Conservation (phyloP, 495 filamentous ascomycete species). For the Neurospora sp. region DNA sequence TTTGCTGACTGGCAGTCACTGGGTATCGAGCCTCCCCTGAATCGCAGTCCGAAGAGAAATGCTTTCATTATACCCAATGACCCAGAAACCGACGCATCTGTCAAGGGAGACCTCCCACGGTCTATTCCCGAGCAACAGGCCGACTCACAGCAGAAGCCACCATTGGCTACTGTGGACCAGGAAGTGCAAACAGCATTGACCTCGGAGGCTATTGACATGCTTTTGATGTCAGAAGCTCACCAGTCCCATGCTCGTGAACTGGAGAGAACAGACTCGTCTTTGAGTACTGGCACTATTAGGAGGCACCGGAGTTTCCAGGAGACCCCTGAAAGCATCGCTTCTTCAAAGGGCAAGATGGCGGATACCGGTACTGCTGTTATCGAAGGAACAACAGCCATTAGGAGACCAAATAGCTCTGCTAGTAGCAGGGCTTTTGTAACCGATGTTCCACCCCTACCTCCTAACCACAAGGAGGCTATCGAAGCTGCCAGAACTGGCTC, state of each 20-base stretch:
- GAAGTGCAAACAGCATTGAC: conserved; percentile 67
- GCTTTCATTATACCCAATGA: conserved; percentile 39
- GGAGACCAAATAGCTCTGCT: conserved; percentile 58
- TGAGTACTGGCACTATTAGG: conserved; percentile 23
- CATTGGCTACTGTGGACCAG: conserved; percentile 47
- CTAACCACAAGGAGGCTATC: conserved; percentile 75
- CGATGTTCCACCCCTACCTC: conserved; percentile 59
- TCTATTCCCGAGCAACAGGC: conserved; percentile 28
- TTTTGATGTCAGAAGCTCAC: conserved; percentile 40
- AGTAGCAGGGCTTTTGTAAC: conserved; percentile 39
- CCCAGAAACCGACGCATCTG: conserved; percentile 5
- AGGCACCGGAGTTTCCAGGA: conserved; percentile 27
- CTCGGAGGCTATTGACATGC: conserved; percentile 57
- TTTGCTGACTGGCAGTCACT: conserved; percentile 41
- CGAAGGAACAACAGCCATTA: conserved; percentile 16
- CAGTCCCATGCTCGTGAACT: conserved; percentile 17
- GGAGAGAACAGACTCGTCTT: conserved; percentile 11
- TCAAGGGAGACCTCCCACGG: conserved; percentile 13
- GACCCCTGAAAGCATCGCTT: conserved; percentile 26
- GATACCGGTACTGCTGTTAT: conserved; percentile 15
- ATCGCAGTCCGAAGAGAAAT: conserved; percentile 36
- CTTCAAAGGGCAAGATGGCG: conserved; percentile 21
- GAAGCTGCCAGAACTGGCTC: conserved; percentile 56
- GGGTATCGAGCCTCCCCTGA: conserved; percentile 40
- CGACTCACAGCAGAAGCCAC: conserved; percentile 23